phyloP scores from a whole-genome alignment of 371 early-diverging fungal genomes.

The Polyrhizophydium stewartii region DNA sequence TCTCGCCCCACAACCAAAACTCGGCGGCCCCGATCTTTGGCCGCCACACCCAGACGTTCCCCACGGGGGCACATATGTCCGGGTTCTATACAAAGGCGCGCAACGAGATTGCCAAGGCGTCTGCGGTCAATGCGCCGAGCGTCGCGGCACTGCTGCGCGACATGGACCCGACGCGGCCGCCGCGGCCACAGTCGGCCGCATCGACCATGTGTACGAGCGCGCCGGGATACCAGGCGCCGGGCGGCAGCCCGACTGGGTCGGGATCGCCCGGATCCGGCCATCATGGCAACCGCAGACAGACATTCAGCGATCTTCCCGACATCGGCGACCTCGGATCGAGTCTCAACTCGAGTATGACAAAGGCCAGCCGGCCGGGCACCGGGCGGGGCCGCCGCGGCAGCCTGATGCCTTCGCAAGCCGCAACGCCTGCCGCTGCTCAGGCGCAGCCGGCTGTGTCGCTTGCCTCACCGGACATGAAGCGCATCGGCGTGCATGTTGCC shows the following conservation, averaged over 20 bases:
- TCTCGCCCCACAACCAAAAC: no score
- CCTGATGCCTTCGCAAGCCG: conserved; percentile 1
- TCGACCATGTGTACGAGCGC: no score
- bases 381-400: neutral
- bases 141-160: neutral
- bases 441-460: neutral
- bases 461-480: conserved; percentile 7
- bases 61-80: conserved; percentile 28
- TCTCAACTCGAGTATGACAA: neutral
- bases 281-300: no score
- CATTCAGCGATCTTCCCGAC: no score
- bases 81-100: conserved; percentile 29
- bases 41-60: conserved; percentile 3
- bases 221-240: no score
- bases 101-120: neutral
- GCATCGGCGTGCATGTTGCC: conserved; percentile 4
- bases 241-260: no score
- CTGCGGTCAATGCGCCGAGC: neutral
- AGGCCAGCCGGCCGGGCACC: neutral
- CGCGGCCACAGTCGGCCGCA: no score
- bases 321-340: conserved; percentile 2
- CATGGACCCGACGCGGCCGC: no score
- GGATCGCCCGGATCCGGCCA: no score
- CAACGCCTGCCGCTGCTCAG: neutral
- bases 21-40: no score